These are phyloP conservation scores for Physcomitrellopsis africana DNA, from an alignment of 225 moss, liverwort and hornwort species.

Conservation along the genomic window DNA sequence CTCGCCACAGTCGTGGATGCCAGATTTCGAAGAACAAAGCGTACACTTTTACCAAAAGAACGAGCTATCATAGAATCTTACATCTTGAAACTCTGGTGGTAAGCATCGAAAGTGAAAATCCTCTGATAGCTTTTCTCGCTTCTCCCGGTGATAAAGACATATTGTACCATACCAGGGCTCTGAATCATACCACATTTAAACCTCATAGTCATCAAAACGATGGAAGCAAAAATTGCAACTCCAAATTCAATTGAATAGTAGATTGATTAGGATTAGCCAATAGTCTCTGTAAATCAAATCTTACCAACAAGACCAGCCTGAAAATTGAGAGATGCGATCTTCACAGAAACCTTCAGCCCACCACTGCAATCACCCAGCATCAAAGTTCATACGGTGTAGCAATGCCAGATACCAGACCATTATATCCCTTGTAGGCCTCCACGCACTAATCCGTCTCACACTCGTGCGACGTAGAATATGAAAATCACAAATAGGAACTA, in stretches of 20 bases:
- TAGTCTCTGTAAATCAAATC: slow-evolving; percentile 12
- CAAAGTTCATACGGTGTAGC: background rate
- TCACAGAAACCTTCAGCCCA: slow-evolving; percentile 70
- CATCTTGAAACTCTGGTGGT: slow-evolving; percentile 74
- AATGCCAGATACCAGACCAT: background rate
- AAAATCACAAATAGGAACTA: background rate
- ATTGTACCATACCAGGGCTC: slow-evolving; percentile 76
- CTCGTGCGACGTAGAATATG: background rate
- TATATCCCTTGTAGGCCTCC: too few relatives aligned
- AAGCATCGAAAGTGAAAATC: slow-evolving; percentile 73
- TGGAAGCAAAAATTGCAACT: background rate
- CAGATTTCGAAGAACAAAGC: background rate
- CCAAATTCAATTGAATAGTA: background rate
- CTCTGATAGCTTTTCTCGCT: slow-evolving; percentile 73
- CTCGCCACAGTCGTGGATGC: too few relatives aligned
- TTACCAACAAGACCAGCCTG: slow-evolving; percentile 77
- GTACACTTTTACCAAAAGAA: background rate
- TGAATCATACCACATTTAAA: slow-evolving; percentile 29
- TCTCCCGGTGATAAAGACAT: slow-evolving; percentile 73
- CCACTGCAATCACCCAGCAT: slow-evolving; percentile 41
- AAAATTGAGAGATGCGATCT: slow-evolving; percentile 59
- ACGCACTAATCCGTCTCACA: background rate
- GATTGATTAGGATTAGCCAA: background rate
- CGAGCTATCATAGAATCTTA: slow-evolving; percentile 19
- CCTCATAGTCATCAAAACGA: background rate